These are phyloP conservation scores for Acanthamoeba royreba DNA, from an alignment of 208 protist species.

Conservation along the genomic window DNA sequence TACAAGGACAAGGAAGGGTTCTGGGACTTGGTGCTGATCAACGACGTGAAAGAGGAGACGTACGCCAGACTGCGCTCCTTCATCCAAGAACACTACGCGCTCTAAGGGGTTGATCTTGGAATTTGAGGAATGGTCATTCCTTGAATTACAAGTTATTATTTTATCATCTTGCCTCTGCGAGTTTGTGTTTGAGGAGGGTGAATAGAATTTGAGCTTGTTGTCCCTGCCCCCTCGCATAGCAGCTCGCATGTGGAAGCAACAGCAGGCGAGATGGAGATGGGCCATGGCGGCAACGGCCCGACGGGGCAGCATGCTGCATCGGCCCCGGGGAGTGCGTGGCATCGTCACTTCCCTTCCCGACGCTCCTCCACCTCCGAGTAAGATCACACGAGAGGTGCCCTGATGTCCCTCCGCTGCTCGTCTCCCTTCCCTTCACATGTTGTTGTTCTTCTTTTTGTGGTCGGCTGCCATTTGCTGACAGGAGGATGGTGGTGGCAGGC, in stretches of 20 bases:
- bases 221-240: not conserved
- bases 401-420: not conserved
- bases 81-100: not conserved
- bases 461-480: too few species aligned
- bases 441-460: not conserved
- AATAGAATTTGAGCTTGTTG: too few species aligned
- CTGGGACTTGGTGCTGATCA: conserved; percentile 64
- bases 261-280: too few species aligned
- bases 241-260: not conserved
- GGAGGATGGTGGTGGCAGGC: not conserved
- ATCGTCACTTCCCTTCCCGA: not conserved
- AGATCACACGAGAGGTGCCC: not conserved
- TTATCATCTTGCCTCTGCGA: too few species aligned
- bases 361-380: not conserved
- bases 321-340: not conserved
- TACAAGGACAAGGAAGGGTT: conserved; percentile 52
- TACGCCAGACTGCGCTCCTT: conserved; percentile 49
- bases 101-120: not conserved
- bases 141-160: too few species aligned
- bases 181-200: too few species aligned
- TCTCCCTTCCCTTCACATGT: not conserved
- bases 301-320: too few species aligned
- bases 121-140: too few species aligned
- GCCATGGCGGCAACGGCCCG: not conserved
- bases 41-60: conserved; percentile 64